These are phyloP conservation scores for Zarea fungicola DNA, from an alignment of 2,329 filamentous ascomycete genomes.

Conservation along the genomic window DNA sequence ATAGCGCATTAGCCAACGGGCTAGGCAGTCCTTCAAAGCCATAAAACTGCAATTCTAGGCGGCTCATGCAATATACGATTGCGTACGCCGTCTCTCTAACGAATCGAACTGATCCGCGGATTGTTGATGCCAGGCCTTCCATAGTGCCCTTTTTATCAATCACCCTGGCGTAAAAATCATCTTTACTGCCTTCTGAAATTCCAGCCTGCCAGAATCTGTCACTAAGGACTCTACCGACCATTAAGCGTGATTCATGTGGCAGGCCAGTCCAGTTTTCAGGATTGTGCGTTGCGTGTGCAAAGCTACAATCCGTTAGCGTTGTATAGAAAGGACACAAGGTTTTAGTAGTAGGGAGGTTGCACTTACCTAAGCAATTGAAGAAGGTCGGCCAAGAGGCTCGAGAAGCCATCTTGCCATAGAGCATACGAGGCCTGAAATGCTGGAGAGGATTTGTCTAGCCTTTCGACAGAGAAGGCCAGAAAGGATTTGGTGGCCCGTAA, in stretches of 20 bases:
- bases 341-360: too few species aligned
- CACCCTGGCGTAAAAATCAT: conserved; percentile 92
- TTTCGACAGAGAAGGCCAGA: conserved; percentile 87
- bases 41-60: conserved; percentile 83
- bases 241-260: conserved; percentile 66
- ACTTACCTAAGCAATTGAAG: conserved; percentile 71
- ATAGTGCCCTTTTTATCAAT: conserved; percentile 82
- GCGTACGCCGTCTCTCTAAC: conserved; percentile 92
- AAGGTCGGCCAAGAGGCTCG: conserved; percentile 76
- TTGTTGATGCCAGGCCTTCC: conserved; percentile 89
- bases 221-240: conserved; percentile 79
- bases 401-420: conserved; percentile 82
- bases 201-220: conserved; percentile 98
- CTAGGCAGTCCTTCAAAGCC: conserved; percentile 78
- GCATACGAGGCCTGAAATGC: conserved; percentile 70
- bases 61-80: conserved; percentile 88
- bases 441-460: conserved; percentile 67
- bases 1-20: conserved; percentile 78
- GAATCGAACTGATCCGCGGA: conserved; percentile 81
- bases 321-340: neutral
- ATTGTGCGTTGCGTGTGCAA: conserved; percentile 89
- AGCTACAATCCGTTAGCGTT: conserved; percentile 38
- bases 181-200: conserved; percentile 90
- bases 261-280: conserved; percentile 75
- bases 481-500: conserved; percentile 86